Evolutionary conservation across 345 rosid species (phyloP).

Genomic region (Brassica rapa): DNA sequence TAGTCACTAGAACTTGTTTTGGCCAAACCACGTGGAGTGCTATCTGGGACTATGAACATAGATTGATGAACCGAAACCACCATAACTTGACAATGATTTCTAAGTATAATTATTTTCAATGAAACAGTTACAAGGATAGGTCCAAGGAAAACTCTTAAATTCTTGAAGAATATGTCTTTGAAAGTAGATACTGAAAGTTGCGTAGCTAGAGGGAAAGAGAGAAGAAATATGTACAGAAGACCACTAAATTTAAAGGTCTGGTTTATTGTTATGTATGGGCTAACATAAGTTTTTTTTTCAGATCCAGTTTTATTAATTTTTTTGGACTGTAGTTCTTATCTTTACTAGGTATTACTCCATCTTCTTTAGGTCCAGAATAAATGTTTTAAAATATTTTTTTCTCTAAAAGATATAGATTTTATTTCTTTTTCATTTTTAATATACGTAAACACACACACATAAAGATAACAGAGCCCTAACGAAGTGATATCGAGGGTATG

Average conservation of each 20-base stretch:
- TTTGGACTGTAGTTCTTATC: too few relatives aligned
- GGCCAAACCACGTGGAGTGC: constrained; percentile 1
- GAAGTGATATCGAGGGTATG: background rate
- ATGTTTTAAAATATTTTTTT: too few relatives aligned
- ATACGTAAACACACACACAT: too few relatives aligned
- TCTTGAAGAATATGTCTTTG: constrained; percentile 3
- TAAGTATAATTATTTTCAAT: constrained; percentile 2
- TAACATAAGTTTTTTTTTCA: background rate
- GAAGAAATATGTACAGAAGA: background rate
- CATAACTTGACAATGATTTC: background rate
- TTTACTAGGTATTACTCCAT: too few relatives aligned
- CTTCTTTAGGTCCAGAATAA: too few relatives aligned
- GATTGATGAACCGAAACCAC: background rate
- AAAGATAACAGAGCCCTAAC: background rate
- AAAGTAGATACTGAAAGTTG: constrained; percentile 2
- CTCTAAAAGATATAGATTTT: too few relatives aligned
- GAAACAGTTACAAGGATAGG: background rate
- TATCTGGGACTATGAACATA: constrained; percentile 8
- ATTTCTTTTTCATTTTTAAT: too few relatives aligned
- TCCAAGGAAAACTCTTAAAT: background rate
- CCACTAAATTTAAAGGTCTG: background rate
- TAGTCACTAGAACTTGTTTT: constrained; percentile 16
- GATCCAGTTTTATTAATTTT: too few relatives aligned
- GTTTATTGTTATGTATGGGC: background rate
- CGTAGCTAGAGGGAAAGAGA: background rate